Evolutionary conservation across 2,329 filamentous ascomycete species (phyloP).

Genomic region (Cercospora zeina): DNA sequence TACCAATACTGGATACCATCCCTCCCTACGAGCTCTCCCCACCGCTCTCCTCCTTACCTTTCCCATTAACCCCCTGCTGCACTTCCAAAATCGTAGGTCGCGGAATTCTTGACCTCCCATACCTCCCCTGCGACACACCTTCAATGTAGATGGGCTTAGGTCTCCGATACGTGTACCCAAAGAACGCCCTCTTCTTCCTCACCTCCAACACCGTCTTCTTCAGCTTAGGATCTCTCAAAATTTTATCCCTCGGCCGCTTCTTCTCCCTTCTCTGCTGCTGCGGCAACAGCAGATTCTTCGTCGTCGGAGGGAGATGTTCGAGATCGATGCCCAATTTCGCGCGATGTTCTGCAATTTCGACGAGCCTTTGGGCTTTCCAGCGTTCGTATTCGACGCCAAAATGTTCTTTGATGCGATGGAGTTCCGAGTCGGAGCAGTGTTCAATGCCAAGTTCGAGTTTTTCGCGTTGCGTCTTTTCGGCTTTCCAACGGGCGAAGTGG

Average conservation of each 20-base stretch:
- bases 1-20: neutral
- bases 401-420: slow-evolving; percentile 38
- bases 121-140: slow-evolving; percentile 15
- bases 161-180: slow-evolving; percentile 83
- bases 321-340: slow-evolving; percentile 23
- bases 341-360: slow-evolving; percentile 32
- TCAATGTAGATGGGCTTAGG: slow-evolving; percentile 34
- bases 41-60: neutral
- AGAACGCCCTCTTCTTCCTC: slow-evolving; percentile 78
- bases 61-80: slow-evolving; percentile 6
- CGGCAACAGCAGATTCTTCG: neutral
- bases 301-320: neutral
- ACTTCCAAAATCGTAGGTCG: slow-evolving; percentile 35
- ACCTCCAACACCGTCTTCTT: slow-evolving; percentile 71
- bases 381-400: slow-evolving; percentile 35
- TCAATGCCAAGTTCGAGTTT: slow-evolving; percentile 38
- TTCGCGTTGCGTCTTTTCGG: slow-evolving; percentile 32
- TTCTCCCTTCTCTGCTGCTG: slow-evolving; percentile 58
- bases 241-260: slow-evolving; percentile 78
- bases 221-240: slow-evolving; percentile 71
- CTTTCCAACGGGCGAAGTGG: slow-evolving; percentile 29
- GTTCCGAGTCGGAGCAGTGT: slow-evolving; percentile 33
- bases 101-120: slow-evolving; percentile 20
- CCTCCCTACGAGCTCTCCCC: neutral
- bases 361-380: slow-evolving; percentile 35